phyloP scores from a whole-genome alignment of 78 protist species.

The Tieghemostelium lacteum region DNA sequence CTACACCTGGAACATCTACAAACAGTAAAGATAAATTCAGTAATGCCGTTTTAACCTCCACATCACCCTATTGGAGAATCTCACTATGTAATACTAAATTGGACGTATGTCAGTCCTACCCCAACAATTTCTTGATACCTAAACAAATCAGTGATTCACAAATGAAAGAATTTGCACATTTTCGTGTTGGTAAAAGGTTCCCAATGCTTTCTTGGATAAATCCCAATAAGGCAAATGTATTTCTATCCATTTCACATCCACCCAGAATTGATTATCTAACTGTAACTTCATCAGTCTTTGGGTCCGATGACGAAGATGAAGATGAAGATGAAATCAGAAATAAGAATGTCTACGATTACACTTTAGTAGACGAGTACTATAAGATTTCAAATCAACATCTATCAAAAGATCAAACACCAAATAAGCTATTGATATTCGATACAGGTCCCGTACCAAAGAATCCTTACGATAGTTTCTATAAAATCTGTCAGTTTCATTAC shows the following conservation, averaged over 20 bases:
- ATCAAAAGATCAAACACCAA: background rate
- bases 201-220: conserved; percentile 36
- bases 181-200: conserved; percentile 8
- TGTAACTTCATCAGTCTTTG: background rate
- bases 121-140: background rate
- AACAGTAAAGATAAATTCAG: background rate
- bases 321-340: background rate
- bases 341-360: background rate
- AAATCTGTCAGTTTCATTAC: background rate
- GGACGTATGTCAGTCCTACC: conserved; percentile 6
- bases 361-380: background rate
- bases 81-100: background rate
- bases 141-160: background rate
- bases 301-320: background rate
- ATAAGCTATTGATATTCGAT: background rate
- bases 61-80: background rate
- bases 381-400: background rate
- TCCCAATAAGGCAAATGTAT: background rate
- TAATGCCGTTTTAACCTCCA: background rate
- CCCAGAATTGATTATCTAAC: conserved; percentile 4
- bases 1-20: background rate
- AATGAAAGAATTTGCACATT: conserved; percentile 3
- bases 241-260: conserved; percentile 16
- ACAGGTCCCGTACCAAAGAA: background rate
- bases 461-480: background rate